Base-by-base conservation (phyloP, 1,139 yeast genomes). In the Taiozyma sp. region DNA sequence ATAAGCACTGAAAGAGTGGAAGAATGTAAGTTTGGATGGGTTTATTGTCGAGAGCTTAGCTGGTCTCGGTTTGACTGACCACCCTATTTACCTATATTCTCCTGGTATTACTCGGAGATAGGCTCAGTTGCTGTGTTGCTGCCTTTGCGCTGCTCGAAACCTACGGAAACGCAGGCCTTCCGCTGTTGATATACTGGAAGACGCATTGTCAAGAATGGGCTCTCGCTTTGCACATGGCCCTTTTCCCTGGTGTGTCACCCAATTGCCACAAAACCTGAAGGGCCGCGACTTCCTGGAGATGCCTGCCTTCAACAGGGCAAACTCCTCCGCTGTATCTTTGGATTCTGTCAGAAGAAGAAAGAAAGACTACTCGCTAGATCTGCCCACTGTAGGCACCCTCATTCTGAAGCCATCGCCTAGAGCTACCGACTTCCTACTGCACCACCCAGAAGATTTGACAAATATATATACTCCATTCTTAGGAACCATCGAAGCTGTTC, bases 231-330 rank as follows among this genome's bases (percentile, higher is more conserved):
- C 46, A 8, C n/a, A 24, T 3, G 54, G 55, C 4, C 55, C 55
- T 5, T 13, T 47, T 2, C 53, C 55, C 7, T 47, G 49, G 48
- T 52, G 55, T 43, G 46, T 50, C 14, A 43, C 50, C 8, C 39
- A n/a, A 16, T 47, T 45, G 19, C 14, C 43, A 6, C n/a, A 16
- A 1, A 28, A 16, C 4, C 12, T 29, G 4, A 32, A 27, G 13
- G 22, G 9, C 3, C 29, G 13, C 22, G 28, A 19, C 24, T 43
- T 47, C 32, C 19, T 47, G 8, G 23, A 24, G 13, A 13, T 16
- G n/a, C 2, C 52, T 1, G 32, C 49, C 2, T 39, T 43, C 13
- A 46, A 47, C 4, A 29, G 42, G 14, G 14, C 52, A 3, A 19
- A 24, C 1, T 51, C 54, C 2, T 51, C 54, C 5, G 44, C 41